A percentile compares a stretch with the other conserved stretches of the same genome.
Evolutionary conservation across 805 yeast genomes (phyloP).

Genomic region (Metschnikowia baotianmanensis): DNA sequence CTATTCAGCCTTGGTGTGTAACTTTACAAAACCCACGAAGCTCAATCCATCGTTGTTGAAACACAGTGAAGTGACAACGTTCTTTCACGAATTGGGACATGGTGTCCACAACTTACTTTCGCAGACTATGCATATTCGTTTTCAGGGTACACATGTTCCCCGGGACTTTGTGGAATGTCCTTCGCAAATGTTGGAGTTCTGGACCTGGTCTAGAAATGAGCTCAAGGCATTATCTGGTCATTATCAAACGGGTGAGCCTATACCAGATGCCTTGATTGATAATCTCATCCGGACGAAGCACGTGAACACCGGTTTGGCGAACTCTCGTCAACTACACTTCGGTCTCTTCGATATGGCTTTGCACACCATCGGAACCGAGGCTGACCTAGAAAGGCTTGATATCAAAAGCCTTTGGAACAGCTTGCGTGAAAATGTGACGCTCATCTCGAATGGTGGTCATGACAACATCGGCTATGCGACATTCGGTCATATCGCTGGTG

Average conservation of each 20-base stretch:
- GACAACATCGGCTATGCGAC: slow-evolving; percentile 68
- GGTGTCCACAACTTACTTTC: slow-evolving; percentile 81
- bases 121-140: slow-evolving; percentile 58
- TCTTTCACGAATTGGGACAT: slow-evolving; percentile 89
- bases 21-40: slow-evolving; percentile 71
- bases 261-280: slow-evolving; percentile 41
- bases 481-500: slow-evolving; percentile 78
- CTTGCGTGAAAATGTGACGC: slow-evolving; percentile 58
- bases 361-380: slow-evolving; percentile 48
- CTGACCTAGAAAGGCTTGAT: slow-evolving; percentile 46
- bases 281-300: slow-evolving; percentile 21
- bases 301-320: slow-evolving; percentile 71
- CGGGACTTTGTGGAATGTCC: slow-evolving; percentile 93
- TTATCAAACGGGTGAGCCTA: slow-evolving; percentile 56
- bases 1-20: slow-evolving; percentile 72
- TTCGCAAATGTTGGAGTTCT: slow-evolving; percentile 83
- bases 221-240: slow-evolving; percentile 62
- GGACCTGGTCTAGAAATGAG: slow-evolving; percentile 76
- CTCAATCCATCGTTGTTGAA: slow-evolving; percentile 72
- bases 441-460: slow-evolving; percentile 54
- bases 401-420: slow-evolving; percentile 61
- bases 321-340: slow-evolving; percentile 74
- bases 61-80: slow-evolving; percentile 76
- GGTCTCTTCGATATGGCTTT: slow-evolving; percentile 74
- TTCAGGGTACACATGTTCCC: slow-evolving; percentile 74